A percentile compares a stretch with the other conserved stretches of the same genome.
Evolutionary conservation across 1,284 basidiomycete genomes (phyloP).

Genomic region (Pseudozyma pruni): DNA sequence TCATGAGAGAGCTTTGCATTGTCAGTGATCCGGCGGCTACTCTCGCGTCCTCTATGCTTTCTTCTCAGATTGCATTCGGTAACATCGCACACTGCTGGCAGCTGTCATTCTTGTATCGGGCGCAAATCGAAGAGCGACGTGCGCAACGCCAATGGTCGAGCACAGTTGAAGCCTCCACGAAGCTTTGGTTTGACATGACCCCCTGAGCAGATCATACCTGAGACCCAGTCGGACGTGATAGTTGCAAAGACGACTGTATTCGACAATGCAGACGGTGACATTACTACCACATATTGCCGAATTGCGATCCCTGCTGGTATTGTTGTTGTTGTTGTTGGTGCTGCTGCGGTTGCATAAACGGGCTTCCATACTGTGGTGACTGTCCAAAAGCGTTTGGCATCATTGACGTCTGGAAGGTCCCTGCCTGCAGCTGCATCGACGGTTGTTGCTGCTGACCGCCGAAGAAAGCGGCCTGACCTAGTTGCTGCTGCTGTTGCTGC

Average conservation of each 20-base stretch:
- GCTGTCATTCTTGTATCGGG: too few relatives aligned
- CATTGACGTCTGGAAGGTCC: constrained; percentile 19
- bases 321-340: constrained; percentile 27
- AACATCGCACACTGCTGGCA: too few relatives aligned
- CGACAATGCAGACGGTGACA: neutral
- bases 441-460: constrained; percentile 16
- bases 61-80: too few relatives aligned
- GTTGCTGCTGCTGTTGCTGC: constrained; percentile 31
- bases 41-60: too few relatives aligned
- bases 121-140: too few relatives aligned
- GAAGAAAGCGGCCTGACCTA: constrained; percentile 32
- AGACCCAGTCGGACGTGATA: too few relatives aligned
- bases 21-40: too few relatives aligned
- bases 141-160: constrained; percentile 7
- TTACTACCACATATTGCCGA: constrained; percentile 32
- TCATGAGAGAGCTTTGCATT: too few relatives aligned
- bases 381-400: constrained; percentile 34
- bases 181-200: too few relatives aligned
- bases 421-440: too few relatives aligned
- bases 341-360: constrained; percentile 28
- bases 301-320: constrained; percentile 34
- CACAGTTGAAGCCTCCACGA: neutral
- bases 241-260: neutral
- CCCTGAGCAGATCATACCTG: too few relatives aligned
- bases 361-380: constrained; percentile 9